Evolutionary conservation across 208 protist genomes (phyloP).

Genomic region (Trypanosoma lewisi): DNA sequence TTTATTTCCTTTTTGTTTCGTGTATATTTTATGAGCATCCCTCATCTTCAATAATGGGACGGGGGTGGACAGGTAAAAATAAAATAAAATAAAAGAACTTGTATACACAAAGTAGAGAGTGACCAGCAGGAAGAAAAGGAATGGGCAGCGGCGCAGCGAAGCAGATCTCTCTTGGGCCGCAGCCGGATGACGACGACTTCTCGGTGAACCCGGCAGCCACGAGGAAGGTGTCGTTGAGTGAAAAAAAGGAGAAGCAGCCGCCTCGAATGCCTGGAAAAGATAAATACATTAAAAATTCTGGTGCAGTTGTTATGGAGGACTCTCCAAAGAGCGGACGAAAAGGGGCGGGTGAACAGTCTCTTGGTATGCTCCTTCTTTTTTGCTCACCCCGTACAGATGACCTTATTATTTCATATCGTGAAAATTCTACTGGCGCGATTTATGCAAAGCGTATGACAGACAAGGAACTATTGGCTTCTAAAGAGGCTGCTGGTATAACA

Average conservation of each 20-base stretch:
- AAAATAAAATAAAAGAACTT: not conserved
- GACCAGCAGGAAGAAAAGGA: not conserved
- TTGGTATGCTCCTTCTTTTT: constrained; percentile 69
- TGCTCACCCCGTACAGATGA: constrained; percentile 48
- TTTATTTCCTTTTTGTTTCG: not conserved
- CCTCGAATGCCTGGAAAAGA: constrained; percentile 57
- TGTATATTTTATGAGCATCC: not conserved
- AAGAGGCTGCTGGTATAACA: constrained; percentile 43
- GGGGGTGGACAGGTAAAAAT: not conserved
- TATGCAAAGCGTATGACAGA: constrained; percentile 69
- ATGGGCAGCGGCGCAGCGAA: constrained; percentile 14
- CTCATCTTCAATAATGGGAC: not conserved
- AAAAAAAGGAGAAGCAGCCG: not conserved
- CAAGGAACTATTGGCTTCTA: constrained; percentile 50
- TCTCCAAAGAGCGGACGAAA: constrained; percentile 7
- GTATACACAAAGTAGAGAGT: not conserved
- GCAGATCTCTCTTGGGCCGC: not conserved
- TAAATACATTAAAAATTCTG: constrained; percentile 82
- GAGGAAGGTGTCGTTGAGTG: not conserved
- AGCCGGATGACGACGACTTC: not conserved
- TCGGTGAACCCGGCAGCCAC: not conserved
- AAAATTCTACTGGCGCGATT: constrained; percentile 41
- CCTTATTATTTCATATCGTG: constrained; percentile 64
- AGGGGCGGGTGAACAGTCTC: not conserved
- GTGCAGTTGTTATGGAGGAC: constrained; percentile 76